phyloP scores from a whole-genome alignment of 2,329 filamentous ascomycete genomes.

The Diaporthe vaccinii region DNA sequence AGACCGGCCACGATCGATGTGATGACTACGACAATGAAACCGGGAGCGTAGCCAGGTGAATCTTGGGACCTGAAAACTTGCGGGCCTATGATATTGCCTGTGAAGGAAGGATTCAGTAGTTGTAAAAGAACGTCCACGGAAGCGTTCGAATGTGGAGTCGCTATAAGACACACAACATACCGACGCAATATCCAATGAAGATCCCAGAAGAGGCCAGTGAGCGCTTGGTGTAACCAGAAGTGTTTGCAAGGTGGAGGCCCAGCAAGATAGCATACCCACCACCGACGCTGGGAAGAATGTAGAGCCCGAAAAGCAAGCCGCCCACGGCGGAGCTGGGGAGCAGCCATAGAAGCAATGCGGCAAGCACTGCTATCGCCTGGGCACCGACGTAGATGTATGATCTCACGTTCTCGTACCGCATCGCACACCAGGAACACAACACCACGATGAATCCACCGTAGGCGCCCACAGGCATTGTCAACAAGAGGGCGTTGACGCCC shows the following conservation, averaged over 20 bases:
- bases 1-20: slow-evolving; percentile 48
- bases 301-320: slow-evolving; percentile 61
- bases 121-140: neutral
- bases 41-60: slow-evolving; percentile 54
- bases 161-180: slow-evolving; percentile 43
- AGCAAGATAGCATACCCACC: slow-evolving; percentile 65
- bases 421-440: slow-evolving; percentile 56
- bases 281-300: slow-evolving; percentile 59
- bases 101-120: neutral
- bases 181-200: slow-evolving; percentile 65
- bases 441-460: slow-evolving; percentile 50
- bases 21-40: slow-evolving; percentile 56
- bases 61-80: slow-evolving; percentile 56
- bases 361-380: slow-evolving; percentile 57
- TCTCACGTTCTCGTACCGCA: slow-evolving; percentile 47
- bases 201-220: slow-evolving; percentile 62
- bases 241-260: slow-evolving; percentile 63
- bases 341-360: slow-evolving; percentile 57
- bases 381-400: slow-evolving; percentile 56
- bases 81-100: slow-evolving; percentile 56
- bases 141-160: too few relatives aligned
- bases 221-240: slow-evolving; percentile 65
- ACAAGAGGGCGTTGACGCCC: slow-evolving; percentile 44
- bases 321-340: slow-evolving; percentile 57
- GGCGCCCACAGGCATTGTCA: slow-evolving; percentile 48